Evolutionary conservation across 2,329 filamentous ascomycete species (phyloP), one percentile per base, ranked within the genome.

Genomic region (Penicillium decumbens): DNA sequence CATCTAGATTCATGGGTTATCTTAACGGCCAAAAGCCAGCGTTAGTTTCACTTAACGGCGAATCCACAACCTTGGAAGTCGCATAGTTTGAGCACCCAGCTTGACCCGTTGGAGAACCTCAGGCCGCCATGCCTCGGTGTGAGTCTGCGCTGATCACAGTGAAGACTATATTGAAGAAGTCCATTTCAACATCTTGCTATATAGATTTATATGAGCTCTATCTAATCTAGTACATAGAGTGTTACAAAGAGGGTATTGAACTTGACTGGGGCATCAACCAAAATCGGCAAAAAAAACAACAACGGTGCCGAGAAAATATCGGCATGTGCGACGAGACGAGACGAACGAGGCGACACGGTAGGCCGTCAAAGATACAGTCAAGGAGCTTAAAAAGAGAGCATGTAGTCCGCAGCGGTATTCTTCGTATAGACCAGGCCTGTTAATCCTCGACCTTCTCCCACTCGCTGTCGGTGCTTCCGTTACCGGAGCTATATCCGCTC

Each of bases 401-500:
- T 33, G 13, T n/a, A n/a, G 18, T 12, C 33, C 15, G 20, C 33
- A 12, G 33, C 23, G 20, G 13, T 25, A n/a, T 13, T 2, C 38
- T 37, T 37, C 23, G n/a, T 24, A 12, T 25, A 24, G 24, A 40
- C 53, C 45, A 57, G 20, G 50, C 52, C 41, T 47, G 43, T 50
- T 52, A 59, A 24, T 63, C 62, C 20, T 88, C 89, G 3, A 97
- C 87, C 77, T 93, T 95, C 76, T 96, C 92, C 92, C 92, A 97
- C 73, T 97, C 92, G 65, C 92, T 92, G 73, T 97, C 92, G 4
- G 91, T 96, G 71, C 89, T 92, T 54, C 77, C 64, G 56, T 81
- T 79, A 9, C 77, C 78, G n/a, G 73, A 75, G 45, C 66, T 77
- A 45, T 77, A 77, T 48, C 76, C 77, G 9, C 73, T 69, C 48